Percentiles rank a stretch among this genome's conserved stretches.
These are phyloP conservation scores for Solanum dulcamara DNA, from an alignment of 257 asterid genomes.

Conservation along the genomic window DNA sequence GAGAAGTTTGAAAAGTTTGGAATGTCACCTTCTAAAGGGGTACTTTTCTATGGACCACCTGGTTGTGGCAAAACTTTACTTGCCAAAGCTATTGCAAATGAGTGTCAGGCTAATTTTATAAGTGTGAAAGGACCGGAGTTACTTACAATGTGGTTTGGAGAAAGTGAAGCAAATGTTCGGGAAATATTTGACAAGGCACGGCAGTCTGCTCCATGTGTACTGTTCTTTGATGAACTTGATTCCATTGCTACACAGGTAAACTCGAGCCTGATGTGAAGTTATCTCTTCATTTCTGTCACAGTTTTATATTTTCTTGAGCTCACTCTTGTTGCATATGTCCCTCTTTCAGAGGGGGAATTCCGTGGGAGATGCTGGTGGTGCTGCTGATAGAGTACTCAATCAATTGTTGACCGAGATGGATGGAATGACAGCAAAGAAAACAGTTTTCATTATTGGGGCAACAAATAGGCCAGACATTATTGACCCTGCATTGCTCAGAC, in stretches of 20 bases:
- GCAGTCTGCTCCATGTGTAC: constrained; percentile 87
- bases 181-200: constrained; percentile 93
- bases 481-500: constrained; percentile 84
- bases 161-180: constrained; percentile 90
- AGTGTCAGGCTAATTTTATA: constrained; percentile 88
- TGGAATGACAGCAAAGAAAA: constrained; percentile 86
- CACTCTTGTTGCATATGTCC: background rate
- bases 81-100: constrained; percentile 92
- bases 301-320: background rate
- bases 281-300: background rate
- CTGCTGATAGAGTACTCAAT: constrained; percentile 85
- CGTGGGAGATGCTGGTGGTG: constrained; percentile 86
- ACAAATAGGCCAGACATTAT: constrained; percentile 83
- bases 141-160: constrained; percentile 98
- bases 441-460: constrained; percentile 93
- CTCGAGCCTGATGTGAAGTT: background rate
- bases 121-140: constrained; percentile 89
- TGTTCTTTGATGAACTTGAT: constrained; percentile 82
- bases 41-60: constrained; percentile 87
- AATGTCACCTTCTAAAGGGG: constrained; percentile 95
- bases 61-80: constrained; percentile 88
- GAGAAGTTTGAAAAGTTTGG: constrained; percentile 94
- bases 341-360: constrained; percentile 66
- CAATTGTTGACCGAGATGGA: constrained; percentile 92
- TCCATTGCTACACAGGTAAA: constrained; percentile 90